Evolutionary conservation across 495 filamentous ascomycete species (phyloP).

Genomic region (Thozetella sp.): DNA sequence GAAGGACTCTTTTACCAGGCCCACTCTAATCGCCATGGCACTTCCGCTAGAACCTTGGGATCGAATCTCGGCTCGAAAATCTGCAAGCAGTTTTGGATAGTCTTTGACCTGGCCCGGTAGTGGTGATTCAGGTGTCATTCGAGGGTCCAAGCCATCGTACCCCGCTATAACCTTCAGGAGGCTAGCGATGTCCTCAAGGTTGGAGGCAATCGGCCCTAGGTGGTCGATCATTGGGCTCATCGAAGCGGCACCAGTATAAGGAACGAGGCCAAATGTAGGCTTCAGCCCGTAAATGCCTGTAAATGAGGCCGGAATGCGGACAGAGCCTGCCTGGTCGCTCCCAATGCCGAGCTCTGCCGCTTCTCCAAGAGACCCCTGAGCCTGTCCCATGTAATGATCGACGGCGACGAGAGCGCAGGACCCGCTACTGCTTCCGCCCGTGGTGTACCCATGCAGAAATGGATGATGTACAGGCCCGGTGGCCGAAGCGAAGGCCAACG

Average conservation of each 20-base stretch:
- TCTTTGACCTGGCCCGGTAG: slow-evolving; percentile 23
- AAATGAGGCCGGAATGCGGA: slow-evolving; percentile 40
- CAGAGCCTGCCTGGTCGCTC: slow-evolving; percentile 55
- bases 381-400: slow-evolving; percentile 6
- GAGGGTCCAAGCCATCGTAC: slow-evolving; percentile 51
- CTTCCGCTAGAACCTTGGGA: slow-evolving; percentile 10
- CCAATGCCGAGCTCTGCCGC: slow-evolving; percentile 42
- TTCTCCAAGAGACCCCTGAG: slow-evolving; percentile 4
- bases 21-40: slow-evolving; percentile 40
- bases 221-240: slow-evolving; percentile 40
- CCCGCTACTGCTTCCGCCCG: slow-evolving; percentile 55
- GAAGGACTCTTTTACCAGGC: slow-evolving; percentile 45
- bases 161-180: slow-evolving; percentile 47
- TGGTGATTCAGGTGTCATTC: slow-evolving; percentile 30
- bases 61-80: slow-evolving; percentile 23
- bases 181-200: slow-evolving; percentile 38
- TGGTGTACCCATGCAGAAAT: slow-evolving; percentile 33
- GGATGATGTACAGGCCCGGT: slow-evolving; percentile 40
- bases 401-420: slow-evolving; percentile 46
- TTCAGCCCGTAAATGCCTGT: slow-evolving; percentile 39
- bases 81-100: slow-evolving; percentile 30
- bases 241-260: slow-evolving; percentile 35
- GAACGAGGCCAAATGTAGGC: slow-evolving; percentile 24
- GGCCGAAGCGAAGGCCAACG: slow-evolving; percentile 30
- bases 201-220: slow-evolving; percentile 39